Conservation (phyloP, 1,139 yeast genomes). For the Yamadazyma songkhlaensis region DNA sequence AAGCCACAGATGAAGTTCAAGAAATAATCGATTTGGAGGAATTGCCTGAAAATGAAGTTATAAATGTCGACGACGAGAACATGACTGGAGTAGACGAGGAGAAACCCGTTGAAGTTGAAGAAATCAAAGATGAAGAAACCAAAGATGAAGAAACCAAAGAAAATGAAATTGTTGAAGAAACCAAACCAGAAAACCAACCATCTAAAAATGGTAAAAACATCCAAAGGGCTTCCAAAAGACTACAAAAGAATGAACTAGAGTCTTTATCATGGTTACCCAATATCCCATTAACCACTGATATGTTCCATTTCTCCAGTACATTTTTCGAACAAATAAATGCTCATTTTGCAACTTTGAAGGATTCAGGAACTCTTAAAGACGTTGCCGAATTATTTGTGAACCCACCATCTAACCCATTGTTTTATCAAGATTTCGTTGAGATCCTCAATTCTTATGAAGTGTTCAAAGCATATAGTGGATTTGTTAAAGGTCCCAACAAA, state of each 20-base stretch:
- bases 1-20: background rate
- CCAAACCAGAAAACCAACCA: background rate
- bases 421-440: constrained; percentile 23
- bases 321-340: constrained; percentile 22
- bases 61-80: background rate
- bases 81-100: background rate
- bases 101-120: background rate
- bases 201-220: constrained; percentile 21
- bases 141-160: background rate
- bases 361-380: constrained; percentile 7
- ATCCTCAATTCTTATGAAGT: constrained; percentile 17
- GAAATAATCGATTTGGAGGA: background rate
- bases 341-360: constrained; percentile 11
- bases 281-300: constrained; percentile 18
- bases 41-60: constrained; percentile 1
- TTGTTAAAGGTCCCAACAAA: background rate
- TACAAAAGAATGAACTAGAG: constrained; percentile 24
- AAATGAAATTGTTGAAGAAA: background rate
- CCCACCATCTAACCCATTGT: background rate
- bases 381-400: constrained; percentile 18
- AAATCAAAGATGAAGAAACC: background rate
- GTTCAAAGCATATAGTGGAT: constrained; percentile 8
- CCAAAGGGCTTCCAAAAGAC: constrained; percentile 40
- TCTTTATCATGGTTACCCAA: constrained; percentile 12
- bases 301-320: constrained; percentile 24